These are phyloP conservation scores for Citrullus amarus DNA, from an alignment of 306 rosid genomes.

Conservation along the genomic window DNA sequence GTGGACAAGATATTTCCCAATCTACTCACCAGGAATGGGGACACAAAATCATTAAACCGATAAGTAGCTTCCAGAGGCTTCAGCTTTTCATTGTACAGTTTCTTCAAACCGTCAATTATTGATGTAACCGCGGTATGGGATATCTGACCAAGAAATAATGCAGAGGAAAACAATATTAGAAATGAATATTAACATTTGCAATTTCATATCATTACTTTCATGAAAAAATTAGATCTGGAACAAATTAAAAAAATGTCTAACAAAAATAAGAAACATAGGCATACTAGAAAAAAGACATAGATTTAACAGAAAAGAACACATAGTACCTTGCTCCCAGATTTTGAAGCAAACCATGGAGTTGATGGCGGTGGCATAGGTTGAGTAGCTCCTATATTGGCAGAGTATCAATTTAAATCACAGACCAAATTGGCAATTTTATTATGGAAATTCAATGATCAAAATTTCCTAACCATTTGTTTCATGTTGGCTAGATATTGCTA, in stretches of 20 bases:
- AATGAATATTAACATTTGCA: background rate
- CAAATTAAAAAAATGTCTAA: background rate
- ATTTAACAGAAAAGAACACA: background rate
- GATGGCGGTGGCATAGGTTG: slow-evolving; percentile 33
- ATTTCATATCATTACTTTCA: background rate
- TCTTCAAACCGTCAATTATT: slow-evolving; percentile 78
- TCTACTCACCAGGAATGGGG: slow-evolving; percentile 62
- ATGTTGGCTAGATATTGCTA: slow-evolving; percentile 14
- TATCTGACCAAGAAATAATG: slow-evolving; percentile 28
- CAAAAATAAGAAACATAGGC: background rate
- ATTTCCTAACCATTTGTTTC: slow-evolving; percentile 44
- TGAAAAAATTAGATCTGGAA: background rate
- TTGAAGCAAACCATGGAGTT: slow-evolving; percentile 41
- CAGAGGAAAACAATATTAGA: background rate
- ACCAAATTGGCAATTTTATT: slow-evolving; percentile 3
- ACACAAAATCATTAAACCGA: slow-evolving; percentile 68
- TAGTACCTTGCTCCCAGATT: slow-evolving; percentile 54
- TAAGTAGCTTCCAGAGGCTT: slow-evolving; percentile 78
- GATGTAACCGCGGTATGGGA: slow-evolving; percentile 67
- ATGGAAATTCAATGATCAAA: background rate
- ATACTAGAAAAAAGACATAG: background rate
- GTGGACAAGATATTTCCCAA: background rate
- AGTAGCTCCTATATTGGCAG: slow-evolving; percentile 21
- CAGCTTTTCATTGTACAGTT: slow-evolving; percentile 56
- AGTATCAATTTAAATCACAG: background rate